Base-by-base conservation (phyloP, 257 asterid species). In the Petrea volubilis region DNA sequence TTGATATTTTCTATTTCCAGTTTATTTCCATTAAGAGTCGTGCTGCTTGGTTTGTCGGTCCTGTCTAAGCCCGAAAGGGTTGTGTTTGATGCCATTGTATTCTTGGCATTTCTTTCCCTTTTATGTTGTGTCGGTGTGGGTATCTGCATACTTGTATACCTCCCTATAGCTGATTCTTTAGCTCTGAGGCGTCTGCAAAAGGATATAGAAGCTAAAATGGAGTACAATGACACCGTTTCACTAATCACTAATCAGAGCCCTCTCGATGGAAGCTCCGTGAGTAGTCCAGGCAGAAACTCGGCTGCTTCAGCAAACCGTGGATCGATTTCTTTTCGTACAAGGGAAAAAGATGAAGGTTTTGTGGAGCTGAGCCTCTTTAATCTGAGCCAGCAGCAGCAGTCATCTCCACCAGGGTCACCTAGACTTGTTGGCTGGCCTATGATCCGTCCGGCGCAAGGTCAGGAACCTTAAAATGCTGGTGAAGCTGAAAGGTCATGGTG, bases 311-410 rank as follows among this genome's bases (percentile, higher is more conserved):
- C 83, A 17, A 84, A 78, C 52, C 81, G 81, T 29, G 91, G 86
- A 33, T 86, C 94, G 3, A 87, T 89, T 49, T 89, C 98, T 74
- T 83, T 89, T 53, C 87, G 84, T 29, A 71, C 85, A 28, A 72
- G 74, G 81, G 96, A 73, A 64, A 83, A 28, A 49, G 91, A 74
- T n/a, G 96, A 74, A 73, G 65, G 82, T 56, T 93, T 84, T 82
- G 98, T 93, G 96, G 97, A 90, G 67, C 82, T 93, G 72, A 88
- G 94, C 82, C 85, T 86, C 21, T 93, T 93, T 83, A 79, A 88
- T 74, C 86, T 83, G 24, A 13, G 72, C 75, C 86, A 75, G 86
- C 86, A 88, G 67, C 86, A 75, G 86, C 86, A 88, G 67, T 84
- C 82, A 31, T 68, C 82, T 65, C 90, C 87, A 13, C 88, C 90